phyloP scores from a whole-genome alignment of 1,284 basidiomycete genomes.

The Neolentinus lepideus region DNA sequence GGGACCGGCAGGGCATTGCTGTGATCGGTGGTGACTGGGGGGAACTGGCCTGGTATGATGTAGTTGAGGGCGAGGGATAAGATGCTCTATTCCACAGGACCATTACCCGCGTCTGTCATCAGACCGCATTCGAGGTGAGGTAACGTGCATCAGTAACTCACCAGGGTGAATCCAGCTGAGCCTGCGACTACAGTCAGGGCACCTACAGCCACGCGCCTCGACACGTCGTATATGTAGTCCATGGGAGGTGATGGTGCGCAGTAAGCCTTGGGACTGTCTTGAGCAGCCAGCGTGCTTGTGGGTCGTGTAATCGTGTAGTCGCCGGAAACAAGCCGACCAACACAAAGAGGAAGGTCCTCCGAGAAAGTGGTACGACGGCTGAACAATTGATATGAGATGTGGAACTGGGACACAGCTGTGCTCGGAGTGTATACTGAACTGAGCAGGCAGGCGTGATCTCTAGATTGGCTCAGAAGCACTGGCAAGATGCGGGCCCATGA shows the following conservation, averaged over 20 bases:
- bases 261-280: neutral
- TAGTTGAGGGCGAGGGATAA: neutral
- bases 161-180: conserved; percentile 8
- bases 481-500: neutral
- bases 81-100: neutral
- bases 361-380: neutral
- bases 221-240: conserved; percentile 7
- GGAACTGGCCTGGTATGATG: neutral
- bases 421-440: neutral
- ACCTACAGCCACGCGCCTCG: conserved; percentile 4
- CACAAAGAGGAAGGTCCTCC: neutral
- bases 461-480: neutral
- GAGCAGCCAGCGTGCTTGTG: neutral
- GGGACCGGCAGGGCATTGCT: neutral
- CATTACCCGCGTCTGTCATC: no score
- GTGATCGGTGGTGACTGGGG: neutral
- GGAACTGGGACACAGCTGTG: neutral
- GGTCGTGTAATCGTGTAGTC: neutral
- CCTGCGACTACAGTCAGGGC: conserved; percentile 9
- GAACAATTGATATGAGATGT: conserved; percentile 1
- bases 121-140: no score
- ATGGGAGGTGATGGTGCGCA: neutral
- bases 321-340: neutral
- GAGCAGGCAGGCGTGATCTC: neutral
- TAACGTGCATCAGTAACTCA: conserved; percentile 4